phyloP scores from a whole-genome alignment of 2,329 filamentous ascomycete species.

The Aspergillus ibericus region DNA sequence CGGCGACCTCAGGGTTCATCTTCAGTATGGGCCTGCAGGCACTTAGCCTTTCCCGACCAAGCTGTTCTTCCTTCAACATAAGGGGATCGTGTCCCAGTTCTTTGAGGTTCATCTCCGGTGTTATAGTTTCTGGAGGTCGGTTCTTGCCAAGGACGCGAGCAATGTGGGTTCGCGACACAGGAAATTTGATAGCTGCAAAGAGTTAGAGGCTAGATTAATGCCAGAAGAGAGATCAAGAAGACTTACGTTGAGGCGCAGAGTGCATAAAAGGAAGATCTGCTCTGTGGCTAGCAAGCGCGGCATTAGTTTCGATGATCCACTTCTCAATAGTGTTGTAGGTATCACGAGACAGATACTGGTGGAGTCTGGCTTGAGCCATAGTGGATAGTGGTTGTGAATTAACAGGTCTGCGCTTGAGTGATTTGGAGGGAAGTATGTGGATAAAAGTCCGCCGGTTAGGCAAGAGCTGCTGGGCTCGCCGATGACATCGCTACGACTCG shows the following conservation, averaged over 20 bases:
- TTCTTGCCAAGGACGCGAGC: too few relatives aligned
- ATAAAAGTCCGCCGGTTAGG: neutral
- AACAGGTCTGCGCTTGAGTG: neutral
- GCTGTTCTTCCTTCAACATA: neutral
- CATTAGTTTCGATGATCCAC: neutral
- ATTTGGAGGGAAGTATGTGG: neutral
- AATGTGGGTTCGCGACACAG: too few relatives aligned
- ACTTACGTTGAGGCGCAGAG: neutral
- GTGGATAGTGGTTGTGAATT: neutral
- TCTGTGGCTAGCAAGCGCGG: neutral
- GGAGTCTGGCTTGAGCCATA: neutral
- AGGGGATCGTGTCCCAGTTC: too few relatives aligned
- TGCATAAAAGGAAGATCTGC: neutral
- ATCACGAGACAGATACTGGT: neutral
- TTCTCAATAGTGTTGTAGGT: neutral
- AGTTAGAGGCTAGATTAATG: too few relatives aligned
- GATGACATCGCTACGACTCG: neutral
- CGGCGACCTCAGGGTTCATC: too few relatives aligned
- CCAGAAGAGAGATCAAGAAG: neutral
- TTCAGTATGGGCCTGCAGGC: too few relatives aligned
- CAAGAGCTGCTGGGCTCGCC: neutral
- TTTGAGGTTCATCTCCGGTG: too few relatives aligned
- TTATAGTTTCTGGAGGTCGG: too few relatives aligned
- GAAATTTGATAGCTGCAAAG: too few relatives aligned
- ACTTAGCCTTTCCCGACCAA: neutral